Evolutionary conservation across 257 asterid genomes (phyloP).

Genomic region (Penstemon newberryi): DNA sequence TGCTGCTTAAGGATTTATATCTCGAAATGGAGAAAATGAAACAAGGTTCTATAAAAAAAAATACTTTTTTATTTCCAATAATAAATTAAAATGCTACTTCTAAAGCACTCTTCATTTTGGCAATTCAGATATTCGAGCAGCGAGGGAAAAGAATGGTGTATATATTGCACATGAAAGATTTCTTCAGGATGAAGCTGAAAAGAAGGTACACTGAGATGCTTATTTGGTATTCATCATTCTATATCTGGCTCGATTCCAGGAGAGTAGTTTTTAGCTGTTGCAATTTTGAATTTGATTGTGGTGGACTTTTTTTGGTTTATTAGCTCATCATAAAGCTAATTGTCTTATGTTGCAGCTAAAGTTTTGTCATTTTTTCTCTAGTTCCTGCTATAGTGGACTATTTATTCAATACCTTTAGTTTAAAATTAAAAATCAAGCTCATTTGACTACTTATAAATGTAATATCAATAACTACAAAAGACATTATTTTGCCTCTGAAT

Average conservation of each 20-base stretch:
- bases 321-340: not conserved
- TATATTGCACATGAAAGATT: slow-evolving; percentile 86
- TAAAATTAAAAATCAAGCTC: not conserved
- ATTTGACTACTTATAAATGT: not conserved
- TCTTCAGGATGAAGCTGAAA: slow-evolving; percentile 75
- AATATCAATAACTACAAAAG: not conserved
- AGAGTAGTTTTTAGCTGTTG: slow-evolving; percentile 7
- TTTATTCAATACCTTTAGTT: no score
- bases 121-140: slow-evolving; percentile 75
- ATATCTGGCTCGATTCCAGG: not conserved
- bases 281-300: not conserved
- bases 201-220: slow-evolving; percentile 50
- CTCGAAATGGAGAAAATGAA: slow-evolving; percentile 81
- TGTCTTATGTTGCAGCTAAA: not conserved
- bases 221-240: slow-evolving; percentile 6
- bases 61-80: slow-evolving; percentile 10
- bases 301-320: not conserved
- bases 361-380: not conserved
- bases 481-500: not conserved
- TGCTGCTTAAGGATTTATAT: slow-evolving; percentile 74
- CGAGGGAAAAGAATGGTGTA: slow-evolving; percentile 85
- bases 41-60: slow-evolving; percentile 47
- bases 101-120: slow-evolving; percentile 6
- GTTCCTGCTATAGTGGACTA: not conserved
- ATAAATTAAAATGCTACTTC: not conserved